Conservation (phyloP, 2,329 filamentous ascomycete genomes). For the Teratosphaeria nubilosa region DNA sequence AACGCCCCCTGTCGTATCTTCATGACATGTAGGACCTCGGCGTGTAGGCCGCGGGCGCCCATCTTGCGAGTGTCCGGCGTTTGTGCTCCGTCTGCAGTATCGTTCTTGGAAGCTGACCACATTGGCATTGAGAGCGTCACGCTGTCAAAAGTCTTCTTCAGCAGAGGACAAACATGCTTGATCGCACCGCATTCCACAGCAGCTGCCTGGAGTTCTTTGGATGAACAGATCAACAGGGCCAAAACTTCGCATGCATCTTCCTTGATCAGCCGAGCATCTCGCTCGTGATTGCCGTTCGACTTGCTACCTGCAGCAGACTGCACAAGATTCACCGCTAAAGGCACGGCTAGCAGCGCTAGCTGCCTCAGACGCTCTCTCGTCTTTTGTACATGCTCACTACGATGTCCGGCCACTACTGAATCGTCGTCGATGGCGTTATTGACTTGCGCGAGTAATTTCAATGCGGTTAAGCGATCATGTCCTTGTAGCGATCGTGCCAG, state of each 20-base stretch:
- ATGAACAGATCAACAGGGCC: slow-evolving; percentile 68
- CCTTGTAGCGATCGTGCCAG: slow-evolving; percentile 33
- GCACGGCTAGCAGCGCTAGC: slow-evolving; percentile 36
- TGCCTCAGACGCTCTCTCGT: slow-evolving; percentile 32
- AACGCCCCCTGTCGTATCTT: slow-evolving; percentile 66
- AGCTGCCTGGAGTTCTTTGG: slow-evolving; percentile 67
- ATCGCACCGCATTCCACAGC: slow-evolving; percentile 62
- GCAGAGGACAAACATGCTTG: slow-evolving; percentile 50
- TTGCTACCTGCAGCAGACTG: slow-evolving; percentile 24
- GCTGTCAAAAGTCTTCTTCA: slow-evolving; percentile 58
- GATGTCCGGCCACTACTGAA: slow-evolving; percentile 26
- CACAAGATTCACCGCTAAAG: slow-evolving; percentile 39
- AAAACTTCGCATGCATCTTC: slow-evolving; percentile 68
- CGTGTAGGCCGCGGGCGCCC: slow-evolving; percentile 52
- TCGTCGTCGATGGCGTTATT: slow-evolving; percentile 25
- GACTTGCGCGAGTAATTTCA: slow-evolving; percentile 30
- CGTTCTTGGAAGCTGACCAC: slow-evolving; percentile 37
- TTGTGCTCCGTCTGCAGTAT: slow-evolving; percentile 21
- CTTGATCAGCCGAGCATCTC: slow-evolving; percentile 42
- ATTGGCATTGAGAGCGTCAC: slow-evolving; percentile 41
- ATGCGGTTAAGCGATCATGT: slow-evolving; percentile 31
- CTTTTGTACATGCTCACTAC: slow-evolving; percentile 18
- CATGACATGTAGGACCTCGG: slow-evolving; percentile 57
- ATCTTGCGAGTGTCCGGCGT: slow-evolving; percentile 34
- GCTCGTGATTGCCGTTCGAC: slow-evolving; percentile 12